Percentiles rank a stretch among this genome's conserved stretches.
Evolutionary conservation across 2,329 filamentous ascomycete genomes (phyloP).

Genomic region (Trichoderma polysporum): DNA sequence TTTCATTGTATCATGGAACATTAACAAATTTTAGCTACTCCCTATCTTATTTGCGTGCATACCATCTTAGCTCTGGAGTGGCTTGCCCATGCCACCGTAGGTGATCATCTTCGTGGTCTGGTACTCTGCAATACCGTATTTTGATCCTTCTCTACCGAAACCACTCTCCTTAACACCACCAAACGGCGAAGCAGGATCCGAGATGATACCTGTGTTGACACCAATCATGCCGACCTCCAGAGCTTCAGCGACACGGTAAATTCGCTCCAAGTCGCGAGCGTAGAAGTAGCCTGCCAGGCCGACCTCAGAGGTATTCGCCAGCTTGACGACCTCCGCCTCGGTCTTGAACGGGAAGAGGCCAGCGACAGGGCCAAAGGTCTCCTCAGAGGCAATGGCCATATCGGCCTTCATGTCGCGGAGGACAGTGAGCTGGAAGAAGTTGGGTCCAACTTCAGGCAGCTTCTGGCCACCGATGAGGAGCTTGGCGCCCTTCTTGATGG

Average conservation of each 20-base stretch:
- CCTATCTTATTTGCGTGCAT: neutral
- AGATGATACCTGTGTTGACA: slow-evolving; percentile 72
- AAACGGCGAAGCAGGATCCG: slow-evolving; percentile 61
- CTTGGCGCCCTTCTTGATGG: slow-evolving; percentile 72
- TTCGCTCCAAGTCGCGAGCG: slow-evolving; percentile 61
- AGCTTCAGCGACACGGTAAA: slow-evolving; percentile 62
- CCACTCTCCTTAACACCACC: slow-evolving; percentile 82
- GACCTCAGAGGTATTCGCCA: slow-evolving; percentile 81
- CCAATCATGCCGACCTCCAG: slow-evolving; percentile 87
- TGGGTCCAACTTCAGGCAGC: slow-evolving; percentile 70
- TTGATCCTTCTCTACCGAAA: slow-evolving; percentile 75
- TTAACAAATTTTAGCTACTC: neutral
- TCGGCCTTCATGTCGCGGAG: slow-evolving; percentile 80
- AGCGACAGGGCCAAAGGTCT: slow-evolving; percentile 94
- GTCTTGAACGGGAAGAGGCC: slow-evolving; percentile 85
- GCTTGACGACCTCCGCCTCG: slow-evolving; percentile 80
- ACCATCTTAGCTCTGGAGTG: slow-evolving; percentile 47
- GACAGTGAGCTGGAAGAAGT: slow-evolving; percentile 90
- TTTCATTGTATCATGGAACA: slow-evolving; percentile 3
- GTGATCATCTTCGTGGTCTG: slow-evolving; percentile 66
- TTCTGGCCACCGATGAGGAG: slow-evolving; percentile 73
- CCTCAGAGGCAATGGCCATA: slow-evolving; percentile 82
- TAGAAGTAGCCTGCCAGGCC: slow-evolving; percentile 96
- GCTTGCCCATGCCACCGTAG: slow-evolving; percentile 55
- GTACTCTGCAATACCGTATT: slow-evolving; percentile 77